These are phyloP conservation scores for Canariomyces notabilis DNA, from an alignment of 2,329 filamentous ascomycete species.

Conservation along the genomic window DNA sequence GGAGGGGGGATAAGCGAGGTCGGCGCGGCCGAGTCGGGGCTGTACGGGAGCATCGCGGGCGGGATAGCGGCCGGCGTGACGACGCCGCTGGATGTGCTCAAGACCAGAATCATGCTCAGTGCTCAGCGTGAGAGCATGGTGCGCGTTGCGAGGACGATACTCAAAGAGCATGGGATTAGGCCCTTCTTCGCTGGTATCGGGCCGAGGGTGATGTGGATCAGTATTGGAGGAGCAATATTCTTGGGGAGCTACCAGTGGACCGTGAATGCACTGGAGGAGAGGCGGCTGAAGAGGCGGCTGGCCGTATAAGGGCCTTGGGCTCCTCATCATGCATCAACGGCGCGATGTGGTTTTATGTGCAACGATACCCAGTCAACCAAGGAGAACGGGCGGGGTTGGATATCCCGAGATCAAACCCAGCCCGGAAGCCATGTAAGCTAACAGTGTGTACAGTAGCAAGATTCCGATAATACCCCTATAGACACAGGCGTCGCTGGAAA, in stretches of 20 bases:
- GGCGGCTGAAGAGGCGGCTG: conserved; percentile 25
- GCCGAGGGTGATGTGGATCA: conserved; percentile 90
- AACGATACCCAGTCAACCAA: neutral
- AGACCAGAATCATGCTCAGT: conserved; percentile 93
- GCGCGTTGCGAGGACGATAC: conserved; percentile 59
- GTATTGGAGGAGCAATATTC: conserved; percentile 89
- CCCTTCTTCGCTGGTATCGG: conserved; percentile 74
- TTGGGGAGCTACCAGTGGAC: conserved; percentile 89
- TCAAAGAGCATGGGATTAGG: conserved; percentile 56
- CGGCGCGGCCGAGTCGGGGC: conserved; percentile 70
- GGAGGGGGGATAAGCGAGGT: conserved; percentile 39
- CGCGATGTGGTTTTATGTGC: neutral
- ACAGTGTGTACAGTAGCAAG: conserved; percentile 14
- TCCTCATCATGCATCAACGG: neutral
- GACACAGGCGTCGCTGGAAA: neutral
- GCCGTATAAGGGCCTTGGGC: conserved; percentile 1
- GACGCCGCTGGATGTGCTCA: conserved; percentile 91
- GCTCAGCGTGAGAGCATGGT: conserved; percentile 57
- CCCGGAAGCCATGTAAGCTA: conserved; percentile 2
- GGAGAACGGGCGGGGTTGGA: too few relatives aligned
- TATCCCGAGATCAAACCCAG: neutral
- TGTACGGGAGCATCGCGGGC: conserved; percentile 80
- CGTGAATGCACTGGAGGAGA: conserved; percentile 63
- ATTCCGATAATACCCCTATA: conserved; percentile 11
- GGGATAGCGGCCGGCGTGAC: conserved; percentile 82